Base-by-base conservation (phyloP, 169 alveolate species). In the Plasmodium inui region DNA sequence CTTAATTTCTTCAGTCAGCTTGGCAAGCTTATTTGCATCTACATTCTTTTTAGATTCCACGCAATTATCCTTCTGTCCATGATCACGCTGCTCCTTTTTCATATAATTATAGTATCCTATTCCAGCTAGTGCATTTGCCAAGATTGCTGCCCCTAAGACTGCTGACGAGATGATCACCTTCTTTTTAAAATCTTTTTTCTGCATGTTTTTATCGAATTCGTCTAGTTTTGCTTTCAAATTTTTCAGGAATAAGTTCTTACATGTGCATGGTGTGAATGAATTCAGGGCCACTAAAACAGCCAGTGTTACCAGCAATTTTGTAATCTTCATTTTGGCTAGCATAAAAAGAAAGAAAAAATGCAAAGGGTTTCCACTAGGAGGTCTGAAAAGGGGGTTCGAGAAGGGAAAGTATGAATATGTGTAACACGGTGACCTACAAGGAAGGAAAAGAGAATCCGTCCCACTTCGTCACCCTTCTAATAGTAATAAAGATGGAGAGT, bases 101-200 rank as follows among this genome's bases (percentile, higher is more conserved):
- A 37, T 82, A 26, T 14, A 55, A 82, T n/a, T 55, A 22, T 82
- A 30, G 57, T 82, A 82, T n/a, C 67, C 91, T 32, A 82, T 17
- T 3, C 82, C 91, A n/a, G 50, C 53, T 30, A 82, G 44, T 82
- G 26, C 19, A 61, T 82, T 26, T 26, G 80, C 79, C 34, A 82
- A 78, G n/a, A 82, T 61, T 12, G 91, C 67, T 82, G 34, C 67
- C 22, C 91, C 91, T 22, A 82, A 0, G 5, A 82, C 8, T 7
- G 80, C 76, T 82, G 91, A 19, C 1, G 91, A 82, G 28, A 82
- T 82, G 22, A 22, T 19, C 22, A 82, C 22, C 71, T 82, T 82
- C 55, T 82, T 82, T 67, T 82, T 82, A n/a, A 57, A 57, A 9
- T 82, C 53, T 8, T 82, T 82, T 30, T 61, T 61, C 41, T 61